Base-by-base conservation (phyloP, 306 rosid species). In the Citrullus colocynthis region DNA sequence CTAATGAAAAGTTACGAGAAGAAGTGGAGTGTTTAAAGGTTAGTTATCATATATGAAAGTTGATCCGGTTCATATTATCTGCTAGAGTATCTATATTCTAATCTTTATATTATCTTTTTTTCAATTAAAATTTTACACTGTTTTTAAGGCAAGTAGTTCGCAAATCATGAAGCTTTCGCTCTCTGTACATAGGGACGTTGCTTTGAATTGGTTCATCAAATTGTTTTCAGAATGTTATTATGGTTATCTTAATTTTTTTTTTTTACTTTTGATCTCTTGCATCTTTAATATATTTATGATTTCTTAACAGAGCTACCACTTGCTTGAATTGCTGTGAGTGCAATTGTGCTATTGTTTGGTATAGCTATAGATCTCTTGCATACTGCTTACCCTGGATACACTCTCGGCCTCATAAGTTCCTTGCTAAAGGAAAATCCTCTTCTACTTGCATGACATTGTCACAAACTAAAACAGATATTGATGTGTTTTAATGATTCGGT, bases 11-110 rank as follows among this genome's bases (percentile, higher is more conserved):
- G 78, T 80, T 95, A 71, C 80, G 78, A 24, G 93, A 89, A 85
- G 97, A 95, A 89, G 82, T 95, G 56, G 88, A 86, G 85, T 74
- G 82, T 75, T 85, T 88, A 63, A 95, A 95, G 99, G 99, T 92
- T 59, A 79, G 85, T 72, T 5, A 30, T 80, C 76, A 7, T 70
- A 6, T 71, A 21, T 6, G 58, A 70, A 70, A 48, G 39, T 13
- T 1, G n/a, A 44, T 6, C 30, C 7, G 14, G 1, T 48, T 71
- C 37, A 48, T 28, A 71, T 71, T 21, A 12, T 45, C 57, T 28
- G 60, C 77, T 48, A 30, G 28, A 32, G 5, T 51, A 5, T 51
- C 62, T 17, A 28, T 16, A 62, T 6, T 20, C 0, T 52, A 21
- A n/a, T 74, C 42, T 3, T 20, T 78, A 8, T 59, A 34, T 65